Evolutionary conservation across 129 eudicot species (phyloP).

Genomic region (Gnaphalium uliginosum): DNA sequence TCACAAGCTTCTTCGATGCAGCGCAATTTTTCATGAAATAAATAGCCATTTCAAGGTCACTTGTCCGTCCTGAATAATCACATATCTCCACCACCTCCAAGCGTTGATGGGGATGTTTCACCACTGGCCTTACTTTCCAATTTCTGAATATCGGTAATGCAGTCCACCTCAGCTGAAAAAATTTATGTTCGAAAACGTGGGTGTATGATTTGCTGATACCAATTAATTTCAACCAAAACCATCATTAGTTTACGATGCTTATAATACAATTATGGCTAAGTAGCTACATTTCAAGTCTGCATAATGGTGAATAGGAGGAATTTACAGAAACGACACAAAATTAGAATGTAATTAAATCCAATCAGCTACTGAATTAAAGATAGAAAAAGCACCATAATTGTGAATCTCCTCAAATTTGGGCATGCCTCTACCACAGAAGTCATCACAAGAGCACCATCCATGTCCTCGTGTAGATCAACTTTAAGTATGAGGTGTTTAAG

Average conservation of each 20-base stretch:
- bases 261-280: background rate
- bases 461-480: too few relatives aligned
- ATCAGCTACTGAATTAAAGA: background rate
- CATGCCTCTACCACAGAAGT: background rate
- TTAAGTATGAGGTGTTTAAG: background rate
- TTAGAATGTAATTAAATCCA: too few relatives aligned
- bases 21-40: background rate
- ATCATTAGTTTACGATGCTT: background rate
- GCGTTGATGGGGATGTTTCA: background rate
- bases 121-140: background rate
- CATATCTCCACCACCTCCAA: background rate
- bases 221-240: background rate
- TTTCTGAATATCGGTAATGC: too few relatives aligned
- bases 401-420: background rate
- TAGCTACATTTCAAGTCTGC: background rate
- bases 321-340: too few relatives aligned
- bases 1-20: background rate
- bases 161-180: background rate
- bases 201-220: background rate
- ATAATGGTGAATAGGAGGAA: too few relatives aligned
- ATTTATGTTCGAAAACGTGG: background rate
- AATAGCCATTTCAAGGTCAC: background rate
- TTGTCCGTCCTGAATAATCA: background rate
- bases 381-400: background rate
- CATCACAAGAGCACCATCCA: background rate